Evolutionary conservation across 1,139 yeast genomes (phyloP), one percentile per base, ranked within the genome.

Genomic region (Kodamaea suecica): DNA sequence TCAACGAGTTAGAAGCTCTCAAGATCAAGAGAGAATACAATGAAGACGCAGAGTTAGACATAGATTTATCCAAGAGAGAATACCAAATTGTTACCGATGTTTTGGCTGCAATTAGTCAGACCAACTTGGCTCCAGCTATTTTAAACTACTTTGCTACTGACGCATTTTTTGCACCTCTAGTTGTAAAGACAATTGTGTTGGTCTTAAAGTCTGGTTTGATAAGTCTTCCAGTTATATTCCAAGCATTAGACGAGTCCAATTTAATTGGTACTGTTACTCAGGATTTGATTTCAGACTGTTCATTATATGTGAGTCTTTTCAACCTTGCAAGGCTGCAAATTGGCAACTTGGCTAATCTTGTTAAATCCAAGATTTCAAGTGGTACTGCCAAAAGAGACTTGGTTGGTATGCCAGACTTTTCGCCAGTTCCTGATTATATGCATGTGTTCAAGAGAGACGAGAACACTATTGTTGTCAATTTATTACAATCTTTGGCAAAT

Each of bases 281-380:
- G 40, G 66, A 66, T 33, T 61, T 68, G 39, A 64, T 69, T 43
- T 48, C 63, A 35, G 71, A 68, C 48, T 69, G 75, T 57, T 40
- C 54, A 12, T 61, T 68, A 34, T 69, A 68, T 44, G 70, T 56
- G 23, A 49, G 57, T 12, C 54, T 68, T 35, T 61, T 66, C 50
- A 56, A 58, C 43, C 43, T 58, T 41, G 73, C 69, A 26, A 57
- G 53, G 44, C 39, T 42, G 12, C 40, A 55, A 17, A 59, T 68
- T 33, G 30, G 48, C 31, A 50, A 55, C 41, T 59, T 67, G 45
- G 58, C 59, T 28, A 44, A 42, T 33, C 43, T 53, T 32, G 69
- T 66, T 35, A 61, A 57, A 46, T 40, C 41, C 21, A 45, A 49
- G 43, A 50, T 57, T 32, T 30, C 45, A 7, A 43, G 52, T 19